Base-by-base conservation (phyloP, 192 early-diverging fungal species). In the Coemansia pectinata region DNA sequence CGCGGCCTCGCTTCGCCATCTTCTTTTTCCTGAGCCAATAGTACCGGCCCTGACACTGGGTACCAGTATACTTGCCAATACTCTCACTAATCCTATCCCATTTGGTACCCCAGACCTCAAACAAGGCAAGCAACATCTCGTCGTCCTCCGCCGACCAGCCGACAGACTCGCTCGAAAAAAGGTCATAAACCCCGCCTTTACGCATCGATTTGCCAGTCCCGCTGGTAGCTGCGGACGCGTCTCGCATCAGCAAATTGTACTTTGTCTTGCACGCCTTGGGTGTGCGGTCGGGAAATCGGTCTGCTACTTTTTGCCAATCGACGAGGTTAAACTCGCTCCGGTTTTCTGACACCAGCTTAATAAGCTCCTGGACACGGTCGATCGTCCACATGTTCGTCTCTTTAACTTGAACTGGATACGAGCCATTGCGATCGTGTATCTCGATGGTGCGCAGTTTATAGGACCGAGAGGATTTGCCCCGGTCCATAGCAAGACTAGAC, bases 141-240 rank as follows among this genome's bases (percentile, higher is more conserved):
- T 58, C 63, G 2, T 71, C 70, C 0, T 47, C 33, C 19, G 62
- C 11, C 0, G 21, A 23, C 70, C 70, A 71, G 12, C n/a, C 36
- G 9, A 23, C 15, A 23, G 41, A 34, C 31, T 17, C 55, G 31
- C 15, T 58, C 14, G 55, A 33, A 58, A 58, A 15, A 2, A 58
- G 15, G 15, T 58, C 55, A 14, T 58, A 58, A 5, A 29, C 29
- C 15, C 55, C 55, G 6, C 27, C 15, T 14, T n/a, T 58, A 8
- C 14, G 29, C 55, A 17, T 6, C 7, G 29, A 0, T 33, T n/a
- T 33, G 31, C 55, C 15, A 29, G 11, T 36, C 34, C 34, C 29
- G 15, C n/a, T 15, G 7, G 59, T 19, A 2, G 61, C 34, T 3
- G 38, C 38, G 8, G 19, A 7, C n/a, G 14, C 15, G 34, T 62